A percentile compares a stretch with the other conserved stretches of the same genome.
Evolutionary conservation across 2,329 filamentous ascomycete genomes (phyloP).

Genomic region (Paracorniculantispora psalliotae): DNA sequence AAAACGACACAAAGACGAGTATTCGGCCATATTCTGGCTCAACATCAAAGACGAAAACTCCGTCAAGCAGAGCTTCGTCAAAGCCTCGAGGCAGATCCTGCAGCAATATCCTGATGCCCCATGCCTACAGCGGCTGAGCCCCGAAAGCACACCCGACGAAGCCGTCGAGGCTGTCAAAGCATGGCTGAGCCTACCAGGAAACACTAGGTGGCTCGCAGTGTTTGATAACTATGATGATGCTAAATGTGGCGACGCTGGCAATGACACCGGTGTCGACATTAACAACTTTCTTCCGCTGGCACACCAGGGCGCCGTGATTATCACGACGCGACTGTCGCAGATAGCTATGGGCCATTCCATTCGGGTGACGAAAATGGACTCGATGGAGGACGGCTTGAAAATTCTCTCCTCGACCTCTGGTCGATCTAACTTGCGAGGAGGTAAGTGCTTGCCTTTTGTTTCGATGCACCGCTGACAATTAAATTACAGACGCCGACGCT

Average conservation of each 20-base stretch:
- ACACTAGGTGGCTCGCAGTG: slow-evolving; percentile 34
- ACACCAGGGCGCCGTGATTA: slow-evolving; percentile 37
- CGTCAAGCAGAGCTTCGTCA: slow-evolving; percentile 30
- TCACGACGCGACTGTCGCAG: slow-evolving; percentile 33
- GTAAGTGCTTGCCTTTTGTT: background rate
- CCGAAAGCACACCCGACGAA: slow-evolving; percentile 22
- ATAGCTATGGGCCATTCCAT: slow-evolving; percentile 30
- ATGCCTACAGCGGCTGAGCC: slow-evolving; percentile 20
- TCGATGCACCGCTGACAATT: background rate
- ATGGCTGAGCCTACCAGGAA: slow-evolving; percentile 32
- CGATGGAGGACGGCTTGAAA: slow-evolving; percentile 25
- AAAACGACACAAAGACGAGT: slow-evolving; percentile 28
- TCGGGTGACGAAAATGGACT: slow-evolving; percentile 27
- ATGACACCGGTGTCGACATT: slow-evolving; percentile 25
- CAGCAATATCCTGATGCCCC: slow-evolving; percentile 22
- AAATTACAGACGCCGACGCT: background rate
- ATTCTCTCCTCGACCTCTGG: slow-evolving; percentile 26
- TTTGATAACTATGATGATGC: slow-evolving; percentile 38
- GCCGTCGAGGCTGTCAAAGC: slow-evolving; percentile 28
- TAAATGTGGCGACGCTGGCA: background rate
- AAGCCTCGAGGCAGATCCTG: slow-evolving; percentile 25
- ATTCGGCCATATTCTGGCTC: slow-evolving; percentile 39
- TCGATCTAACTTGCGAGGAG: slow-evolving; percentile 26
- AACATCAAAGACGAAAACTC: slow-evolving; percentile 34
- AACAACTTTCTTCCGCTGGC: slow-evolving; percentile 23